phyloP scores from a whole-genome alignment of 2,329 filamentous ascomycete genomes.

The Trichoderma simmonsii region DNA sequence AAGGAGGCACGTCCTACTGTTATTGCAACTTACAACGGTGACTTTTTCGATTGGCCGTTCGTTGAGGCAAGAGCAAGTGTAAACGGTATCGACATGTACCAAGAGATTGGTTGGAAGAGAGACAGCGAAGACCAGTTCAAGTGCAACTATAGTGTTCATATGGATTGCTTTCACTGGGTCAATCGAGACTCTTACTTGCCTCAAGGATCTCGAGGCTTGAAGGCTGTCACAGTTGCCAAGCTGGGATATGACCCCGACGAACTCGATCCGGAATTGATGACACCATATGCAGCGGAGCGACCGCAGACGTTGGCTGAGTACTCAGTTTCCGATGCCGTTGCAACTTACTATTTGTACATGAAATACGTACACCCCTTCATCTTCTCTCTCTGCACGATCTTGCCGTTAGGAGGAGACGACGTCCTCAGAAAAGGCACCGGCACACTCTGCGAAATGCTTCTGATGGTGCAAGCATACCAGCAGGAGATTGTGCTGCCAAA shows the following conservation, averaged over 20 bases:
- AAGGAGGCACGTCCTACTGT: slow-evolving; percentile 93
- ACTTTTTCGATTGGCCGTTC: slow-evolving; percentile 99
- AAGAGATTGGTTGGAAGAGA: slow-evolving; percentile 94
- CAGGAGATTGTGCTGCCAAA: slow-evolving; percentile 91
- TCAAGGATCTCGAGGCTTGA: slow-evolving; percentile 93
- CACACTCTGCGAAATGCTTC: slow-evolving; percentile 97
- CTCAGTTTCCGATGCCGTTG: slow-evolving; percentile 97
- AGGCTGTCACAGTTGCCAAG: slow-evolving; percentile 96
- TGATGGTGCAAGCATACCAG: slow-evolving; percentile 97
- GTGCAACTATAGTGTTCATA: slow-evolving; percentile 92
- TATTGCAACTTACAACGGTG: slow-evolving; percentile 99
- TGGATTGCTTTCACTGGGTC: slow-evolving; percentile 99
- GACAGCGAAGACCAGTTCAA: slow-evolving; percentile 96
- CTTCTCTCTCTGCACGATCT: slow-evolving; percentile 95
- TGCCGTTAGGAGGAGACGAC: slow-evolving; percentile 90
- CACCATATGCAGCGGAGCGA: slow-evolving; percentile 80
- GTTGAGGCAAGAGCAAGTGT: slow-evolving; percentile 91
- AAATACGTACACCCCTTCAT: slow-evolving; percentile 99
- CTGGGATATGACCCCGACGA: slow-evolving; percentile 98
- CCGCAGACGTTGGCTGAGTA: slow-evolving; percentile 96
- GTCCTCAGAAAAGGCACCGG: slow-evolving; percentile 93
- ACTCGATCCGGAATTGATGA: slow-evolving; percentile 96
- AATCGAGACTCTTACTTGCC: slow-evolving; percentile 97
- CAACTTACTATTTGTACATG: slow-evolving; percentile 99
- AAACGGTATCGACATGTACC: slow-evolving; percentile 98